Percentiles rank a stretch among this genome's conserved stretches.
phyloP scores from a whole-genome alignment of 2,329 filamentous ascomycete genomes.

The Xenoacremonium recifei region DNA sequence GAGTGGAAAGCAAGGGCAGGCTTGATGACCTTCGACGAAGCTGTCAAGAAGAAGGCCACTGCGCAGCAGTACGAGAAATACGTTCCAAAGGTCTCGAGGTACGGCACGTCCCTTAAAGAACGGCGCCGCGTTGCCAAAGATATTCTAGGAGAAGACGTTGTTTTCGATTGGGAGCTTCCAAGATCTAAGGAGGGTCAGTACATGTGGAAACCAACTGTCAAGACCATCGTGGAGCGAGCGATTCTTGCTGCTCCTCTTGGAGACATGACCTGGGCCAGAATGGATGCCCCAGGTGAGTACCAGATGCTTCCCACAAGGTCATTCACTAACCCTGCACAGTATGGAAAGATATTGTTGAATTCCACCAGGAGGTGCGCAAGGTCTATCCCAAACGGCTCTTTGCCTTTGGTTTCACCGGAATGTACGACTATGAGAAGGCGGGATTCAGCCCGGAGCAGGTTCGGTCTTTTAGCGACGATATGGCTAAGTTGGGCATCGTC shows the following conservation, averaged over 20 bases:
- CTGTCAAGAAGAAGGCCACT: slow-evolving; percentile 25
- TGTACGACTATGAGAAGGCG: slow-evolving; percentile 33
- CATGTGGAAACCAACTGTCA: slow-evolving; percentile 30
- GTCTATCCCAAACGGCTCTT: slow-evolving; percentile 35
- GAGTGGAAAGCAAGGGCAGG: slow-evolving; percentile 30
- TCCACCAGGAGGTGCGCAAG: slow-evolving; percentile 33
- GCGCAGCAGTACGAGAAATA: slow-evolving; percentile 27
- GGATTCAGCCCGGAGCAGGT: no score
- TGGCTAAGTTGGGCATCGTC: slow-evolving; percentile 36
- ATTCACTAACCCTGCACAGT: slow-evolving; percentile 6
- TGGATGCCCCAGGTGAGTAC: slow-evolving; percentile 26
- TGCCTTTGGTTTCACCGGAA: slow-evolving; percentile 37
- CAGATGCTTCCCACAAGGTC: background rate
- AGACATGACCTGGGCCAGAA: slow-evolving; percentile 36
- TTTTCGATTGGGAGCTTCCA: slow-evolving; percentile 36
- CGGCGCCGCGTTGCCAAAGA: slow-evolving; percentile 18
- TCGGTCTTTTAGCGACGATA: no score
- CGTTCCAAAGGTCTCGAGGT: slow-evolving; percentile 3
- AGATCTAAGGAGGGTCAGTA: slow-evolving; percentile 33
- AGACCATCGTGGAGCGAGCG: slow-evolving; percentile 31
- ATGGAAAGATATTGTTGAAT: slow-evolving; percentile 36
- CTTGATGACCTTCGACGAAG: slow-evolving; percentile 34
- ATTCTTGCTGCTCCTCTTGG: slow-evolving; percentile 34
- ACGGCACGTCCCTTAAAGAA: slow-evolving; percentile 6
- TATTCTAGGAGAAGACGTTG: slow-evolving; percentile 20